Evolutionary conservation across 192 early-diverging fungal genomes (phyloP), one percentile per base, ranked within the genome.

Genomic region (Phycomyces blakesleeanus): DNA sequence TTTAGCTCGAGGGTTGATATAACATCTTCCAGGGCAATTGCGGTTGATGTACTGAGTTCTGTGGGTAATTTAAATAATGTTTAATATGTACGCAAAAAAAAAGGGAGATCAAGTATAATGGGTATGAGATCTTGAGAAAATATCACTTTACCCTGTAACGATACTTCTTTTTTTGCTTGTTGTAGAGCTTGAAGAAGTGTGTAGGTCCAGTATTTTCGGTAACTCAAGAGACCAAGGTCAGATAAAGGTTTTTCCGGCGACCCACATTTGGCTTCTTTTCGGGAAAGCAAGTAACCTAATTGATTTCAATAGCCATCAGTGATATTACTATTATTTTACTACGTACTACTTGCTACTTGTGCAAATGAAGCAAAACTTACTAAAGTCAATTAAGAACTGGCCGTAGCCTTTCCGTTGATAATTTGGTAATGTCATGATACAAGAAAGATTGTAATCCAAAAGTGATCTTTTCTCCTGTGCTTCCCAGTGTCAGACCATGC

Each of bases 161-260:
- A n/a, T 3, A 47, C 15, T 47, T 14, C 4, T 14, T 18, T 18
- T 12, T 47, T 47, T n/a, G 3, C 44, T 6, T 14, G 2, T 18
- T 47, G 44, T 12, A 47, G 11, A 3, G 11, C 44, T 11, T 47
- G 12, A 18, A 18, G 12, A 14, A 47, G 44, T 14, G 3, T 18
- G 18, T 47, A 47, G 15, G 12, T 80, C 95, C 95, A 97, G 73
- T 93, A 97, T 21, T 82, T 90, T 51, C 83, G 78, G 71, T 97
- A 97, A 20, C 91, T 90, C 18, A 88, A 74, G 55, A 94, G 72
- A 0, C 95, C 95, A 24, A 96, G 78, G 59, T 95, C 91, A 18
- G 93, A 96, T 24, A 97, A 67, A 0, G 95, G 95, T 63, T 89
- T 88, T 61, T 97, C 95, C 14, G 95, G 95, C 6, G 92, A 89